phyloP scores from a whole-genome alignment of 2,329 filamentous ascomycete genomes.

The Trichoderma citrinoviride region DNA sequence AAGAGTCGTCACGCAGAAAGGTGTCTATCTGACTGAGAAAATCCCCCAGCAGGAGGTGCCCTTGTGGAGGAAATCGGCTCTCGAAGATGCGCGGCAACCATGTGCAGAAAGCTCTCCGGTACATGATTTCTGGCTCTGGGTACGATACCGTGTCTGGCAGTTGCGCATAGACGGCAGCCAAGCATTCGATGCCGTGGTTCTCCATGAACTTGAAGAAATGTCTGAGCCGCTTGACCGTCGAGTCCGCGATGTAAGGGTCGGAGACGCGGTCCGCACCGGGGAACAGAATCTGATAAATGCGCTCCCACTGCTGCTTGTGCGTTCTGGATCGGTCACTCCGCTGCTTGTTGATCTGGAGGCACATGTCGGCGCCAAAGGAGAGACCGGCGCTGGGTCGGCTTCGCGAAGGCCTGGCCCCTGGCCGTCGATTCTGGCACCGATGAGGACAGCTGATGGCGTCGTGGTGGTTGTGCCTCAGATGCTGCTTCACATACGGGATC shows the following conservation, averaged over 20 bases:
- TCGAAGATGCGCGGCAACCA: not conserved
- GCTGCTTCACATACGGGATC: constrained; percentile 9
- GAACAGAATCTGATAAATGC: not conserved
- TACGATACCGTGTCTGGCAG: not conserved
- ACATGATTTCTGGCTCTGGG: not conserved
- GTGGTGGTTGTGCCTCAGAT: not conserved
- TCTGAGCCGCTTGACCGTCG: not conserved
- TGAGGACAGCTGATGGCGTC: not conserved
- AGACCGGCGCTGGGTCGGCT: not conserved
- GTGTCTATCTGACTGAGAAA: not conserved
- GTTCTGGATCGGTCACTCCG: not conserved
- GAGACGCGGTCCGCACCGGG: no score
- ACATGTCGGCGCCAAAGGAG: not conserved
- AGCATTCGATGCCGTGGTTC: not conserved
- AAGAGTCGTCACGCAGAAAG: not conserved
- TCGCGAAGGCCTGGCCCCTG: not conserved
- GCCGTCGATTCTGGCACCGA: not conserved
- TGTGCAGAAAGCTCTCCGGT: not conserved
- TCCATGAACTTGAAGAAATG: not conserved
- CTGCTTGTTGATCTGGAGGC: not conserved
- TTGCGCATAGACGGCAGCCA: not conserved
- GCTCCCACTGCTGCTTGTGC: not conserved
- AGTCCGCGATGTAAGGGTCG: not conserved
- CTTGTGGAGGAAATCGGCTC: not conserved
- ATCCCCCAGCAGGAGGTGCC: not conserved